phyloP scores from a whole-genome alignment of 176 grass and related monocot species.

The Puccinellia tenuiflora region DNA sequence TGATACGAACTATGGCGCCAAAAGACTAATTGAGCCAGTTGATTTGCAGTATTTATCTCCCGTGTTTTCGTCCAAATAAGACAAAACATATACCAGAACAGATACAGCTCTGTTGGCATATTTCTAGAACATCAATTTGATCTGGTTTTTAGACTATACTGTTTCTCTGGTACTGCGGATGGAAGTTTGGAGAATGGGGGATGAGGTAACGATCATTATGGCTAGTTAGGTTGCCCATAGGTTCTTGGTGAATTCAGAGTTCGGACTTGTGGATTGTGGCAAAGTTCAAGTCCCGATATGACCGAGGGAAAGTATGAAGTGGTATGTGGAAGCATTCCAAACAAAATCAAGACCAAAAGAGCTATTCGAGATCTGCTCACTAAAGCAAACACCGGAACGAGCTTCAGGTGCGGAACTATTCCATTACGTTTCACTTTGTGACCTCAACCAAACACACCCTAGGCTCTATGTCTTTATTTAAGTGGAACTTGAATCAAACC shows the following conservation, averaged over 20 bases:
- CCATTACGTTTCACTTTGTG: too few species aligned
- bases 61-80: neutral
- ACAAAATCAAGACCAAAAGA: neutral
- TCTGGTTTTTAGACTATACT: neutral
- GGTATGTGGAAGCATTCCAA: neutral
- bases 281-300: neutral
- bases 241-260: neutral
- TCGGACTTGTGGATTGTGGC: neutral
- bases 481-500: neutral
- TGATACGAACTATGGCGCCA: neutral
- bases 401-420: too few species aligned
- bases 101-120: neutral
- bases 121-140: neutral
- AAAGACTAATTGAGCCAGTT: neutral
- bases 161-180: neutral
- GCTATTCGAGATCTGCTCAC: neutral
- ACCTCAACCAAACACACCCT: too few species aligned
- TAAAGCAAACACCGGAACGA: neutral
- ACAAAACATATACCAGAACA: neutral
- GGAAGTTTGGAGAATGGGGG: neutral
- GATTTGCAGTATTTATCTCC: neutral
- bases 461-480: neutral
- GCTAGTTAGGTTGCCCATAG: neutral
- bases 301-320: neutral
- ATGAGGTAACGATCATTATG: neutral